phyloP scores from a whole-genome alignment of 2,329 filamentous ascomycete species.

The Scedosporium boydii region DNA sequence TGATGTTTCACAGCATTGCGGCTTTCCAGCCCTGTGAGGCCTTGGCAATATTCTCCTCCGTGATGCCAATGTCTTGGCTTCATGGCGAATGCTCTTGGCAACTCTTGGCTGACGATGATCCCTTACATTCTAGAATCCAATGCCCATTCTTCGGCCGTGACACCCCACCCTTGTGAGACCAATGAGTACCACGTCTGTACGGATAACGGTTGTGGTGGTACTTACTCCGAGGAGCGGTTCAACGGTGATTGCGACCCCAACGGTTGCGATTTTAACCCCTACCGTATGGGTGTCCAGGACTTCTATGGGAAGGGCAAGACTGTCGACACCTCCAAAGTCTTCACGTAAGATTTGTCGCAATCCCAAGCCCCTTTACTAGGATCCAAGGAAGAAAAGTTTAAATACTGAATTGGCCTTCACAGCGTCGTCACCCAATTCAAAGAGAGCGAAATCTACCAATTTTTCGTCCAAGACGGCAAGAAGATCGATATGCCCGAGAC shows the following conservation, averaged over 20 bases:
- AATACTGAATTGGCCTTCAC: neutral
- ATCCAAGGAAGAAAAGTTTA: neutral
- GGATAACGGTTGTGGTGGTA: constrained; percentile 32
- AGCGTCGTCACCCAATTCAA: constrained; percentile 53
- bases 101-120: neutral
- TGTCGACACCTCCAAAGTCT: constrained; percentile 45
- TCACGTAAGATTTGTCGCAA: constrained; percentile 27
- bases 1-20: neutral
- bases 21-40: neutral
- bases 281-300: constrained; percentile 48
- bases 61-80: neutral
- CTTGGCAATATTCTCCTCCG: neutral
- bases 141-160: constrained; percentile 44
- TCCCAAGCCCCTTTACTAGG: neutral
- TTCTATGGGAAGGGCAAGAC: constrained; percentile 51
- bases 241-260: constrained; percentile 51
- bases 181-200: constrained; percentile 26
- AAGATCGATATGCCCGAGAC: constrained; percentile 36
- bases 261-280: constrained; percentile 58
- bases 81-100: neutral
- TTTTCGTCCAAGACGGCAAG: constrained; percentile 50
- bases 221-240: constrained; percentile 39
- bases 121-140: constrained; percentile 31
- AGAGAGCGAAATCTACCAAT: constrained; percentile 36
- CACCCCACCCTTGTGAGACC: constrained; percentile 44